These are phyloP conservation scores for Mikania micrantha DNA, from an alignment of 129 eudicot genomes.

Conservation along the genomic window DNA sequence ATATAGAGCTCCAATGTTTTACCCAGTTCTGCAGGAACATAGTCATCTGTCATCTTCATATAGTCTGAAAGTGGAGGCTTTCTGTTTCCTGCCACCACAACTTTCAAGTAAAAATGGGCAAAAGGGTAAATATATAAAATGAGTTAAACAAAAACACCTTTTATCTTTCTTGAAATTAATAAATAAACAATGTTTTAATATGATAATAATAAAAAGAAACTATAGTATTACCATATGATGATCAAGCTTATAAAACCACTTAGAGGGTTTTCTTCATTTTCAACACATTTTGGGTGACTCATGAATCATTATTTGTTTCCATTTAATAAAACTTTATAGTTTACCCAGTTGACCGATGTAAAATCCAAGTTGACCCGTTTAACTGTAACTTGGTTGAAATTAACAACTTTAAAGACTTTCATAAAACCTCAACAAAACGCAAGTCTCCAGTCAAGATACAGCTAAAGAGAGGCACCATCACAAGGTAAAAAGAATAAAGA, in stretches of 20 bases:
- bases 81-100: slow-evolving; percentile 20
- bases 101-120: neutral
- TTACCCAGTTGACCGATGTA: neutral
- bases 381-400: neutral
- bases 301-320: neutral
- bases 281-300: neutral
- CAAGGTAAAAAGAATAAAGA: too few species aligned
- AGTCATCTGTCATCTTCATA: slow-evolving; percentile 47
- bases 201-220: neutral
- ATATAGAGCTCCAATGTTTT: slow-evolving; percentile 16
- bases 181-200: neutral
- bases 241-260: neutral
- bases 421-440: too few species aligned
- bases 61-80: slow-evolving; percentile 46
- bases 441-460: too few species aligned
- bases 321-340: too few species aligned
- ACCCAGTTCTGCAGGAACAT: slow-evolving; percentile 83
- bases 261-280: neutral
- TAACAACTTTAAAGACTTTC: too few species aligned
- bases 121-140: neutral
- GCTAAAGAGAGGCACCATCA: too few species aligned
- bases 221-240: neutral
- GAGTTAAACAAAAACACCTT: neutral
- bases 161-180: neutral
- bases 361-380: neutral